Evolutionary conservation across 805 yeast species (phyloP).

Genomic region (Monosporozyma unispora): DNA sequence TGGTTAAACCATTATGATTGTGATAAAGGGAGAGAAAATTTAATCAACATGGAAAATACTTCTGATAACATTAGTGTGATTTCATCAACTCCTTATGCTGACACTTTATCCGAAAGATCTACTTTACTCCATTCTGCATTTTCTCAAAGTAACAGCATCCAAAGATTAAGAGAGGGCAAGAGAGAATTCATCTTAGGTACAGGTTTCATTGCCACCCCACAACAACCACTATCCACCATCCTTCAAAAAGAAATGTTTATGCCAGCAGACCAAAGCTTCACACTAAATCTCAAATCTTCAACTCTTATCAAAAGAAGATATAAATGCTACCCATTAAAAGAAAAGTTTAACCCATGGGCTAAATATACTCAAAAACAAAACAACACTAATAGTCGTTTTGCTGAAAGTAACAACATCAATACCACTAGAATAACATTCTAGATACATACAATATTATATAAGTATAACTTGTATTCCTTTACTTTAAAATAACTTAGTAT

Average conservation of each 20-base stretch:
- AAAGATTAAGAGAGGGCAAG: constrained; percentile 1
- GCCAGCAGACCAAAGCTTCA: background rate
- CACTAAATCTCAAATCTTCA: background rate
- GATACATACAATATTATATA: background rate
- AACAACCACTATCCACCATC: background rate
- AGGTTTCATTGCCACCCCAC: constrained; percentile 1
- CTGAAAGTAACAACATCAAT: background rate
- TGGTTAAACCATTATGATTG: constrained; percentile 41
- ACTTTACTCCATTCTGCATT: constrained; percentile 2
- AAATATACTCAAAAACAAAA: background rate
- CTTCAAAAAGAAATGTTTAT: background rate
- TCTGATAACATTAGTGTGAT: background rate
- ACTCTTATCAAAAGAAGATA: background rate
- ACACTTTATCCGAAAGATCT: constrained; percentile 1
- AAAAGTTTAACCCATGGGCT: background rate
- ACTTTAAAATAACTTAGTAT: too few species aligned
- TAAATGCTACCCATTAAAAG: background rate
- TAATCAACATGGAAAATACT: background rate
- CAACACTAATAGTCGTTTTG: background rate
- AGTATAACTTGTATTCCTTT: background rate
- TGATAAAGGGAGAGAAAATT: background rate
- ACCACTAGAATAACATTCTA: background rate
- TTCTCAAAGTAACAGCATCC: constrained; percentile 2
- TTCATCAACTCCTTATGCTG: background rate
- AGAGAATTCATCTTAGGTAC: background rate